Base-by-base conservation (phyloP, 2,329 filamentous ascomycete genomes). In the Alternaria gansuensis region DNA sequence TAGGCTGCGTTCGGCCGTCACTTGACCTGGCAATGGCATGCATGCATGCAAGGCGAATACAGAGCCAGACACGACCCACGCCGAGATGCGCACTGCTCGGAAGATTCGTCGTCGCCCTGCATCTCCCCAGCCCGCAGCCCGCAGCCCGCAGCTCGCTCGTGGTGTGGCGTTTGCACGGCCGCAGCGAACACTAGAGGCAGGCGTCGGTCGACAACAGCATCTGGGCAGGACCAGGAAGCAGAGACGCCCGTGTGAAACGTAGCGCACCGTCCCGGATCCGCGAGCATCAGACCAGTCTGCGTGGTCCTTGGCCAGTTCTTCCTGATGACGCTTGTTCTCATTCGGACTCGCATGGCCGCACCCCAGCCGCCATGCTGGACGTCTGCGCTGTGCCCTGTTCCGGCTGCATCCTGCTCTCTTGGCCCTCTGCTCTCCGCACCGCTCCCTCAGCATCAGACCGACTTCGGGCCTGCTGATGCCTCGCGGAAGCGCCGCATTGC, bases 201-300 rank as follows among this genome's bases (percentile, higher is more conserved):
- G 34, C 24, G 34, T 48, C 34, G 44, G 44, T 48, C 44, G 44
- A 48, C 44, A 48, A 48, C 37, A 40, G n/a, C 44, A 34, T 11
- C 31, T 24, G 44, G 44, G 31, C 50, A 60, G 51, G 54, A 24
- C 51, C 43, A 62, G 63, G 48, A 54, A 62, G 57, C 51, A 66
- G 52, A 62, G 49, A 66, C 63, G 63, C 65, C 59, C 65, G 63
- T 51, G 63, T 74, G 72, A 75, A 75, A 74, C 71, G 71, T 72
- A 68, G 72, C 71, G 71, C 70, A 57, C 61, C 68, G 62, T 74
- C 69, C 72, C 72, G 72, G 61, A 64, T 73, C 71, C 71, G 71
- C 72, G 71, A 61, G 36, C 60, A 37, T 61, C 66, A 64, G 62
- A 55, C 67, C 64, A 51, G 39, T 53, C 43, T 44, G 33, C 31